Evolutionary conservation across 2,329 filamentous ascomycete genomes (phyloP), one percentile per base, ranked within the genome.

Genomic region (Nakataea oryzae): DNA sequence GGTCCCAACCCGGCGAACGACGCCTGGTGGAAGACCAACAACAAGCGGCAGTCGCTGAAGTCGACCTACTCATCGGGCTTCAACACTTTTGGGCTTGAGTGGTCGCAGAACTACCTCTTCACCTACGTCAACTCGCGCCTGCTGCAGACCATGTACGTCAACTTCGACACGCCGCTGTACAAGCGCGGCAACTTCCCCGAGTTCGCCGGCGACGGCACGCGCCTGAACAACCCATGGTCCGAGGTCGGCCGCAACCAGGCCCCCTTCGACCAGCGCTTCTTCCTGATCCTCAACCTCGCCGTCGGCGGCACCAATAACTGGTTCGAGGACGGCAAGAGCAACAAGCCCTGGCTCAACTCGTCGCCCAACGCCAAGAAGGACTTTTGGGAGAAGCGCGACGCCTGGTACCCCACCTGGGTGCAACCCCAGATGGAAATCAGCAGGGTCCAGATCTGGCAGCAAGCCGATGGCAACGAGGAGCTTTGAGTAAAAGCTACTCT

Each of bases 31-130:
- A 82, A 84, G 67, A 93, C 89, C 65, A 93, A 92, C 73, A 86
- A 87, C 70, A 93, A 93, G 79, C 85, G 86, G 61, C 76, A 81
- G 65, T 87, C 89, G 13, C 79, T 91, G 32, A 90, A 91, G 76
- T 90, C 87, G 6, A 90, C 88, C 1, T 96, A 88, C 73, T 74
- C 86, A 34, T 75, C 78, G 1, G 82, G 75, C 28, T 91, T 86
- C 77, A 89, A 96, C 76, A 91, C 83, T 0, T 96, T 86, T 69
- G 91, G 91, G 17, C 74, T 96, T 2, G 91, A 96, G 74, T 96
- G 91, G 91, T 91, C 86, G 60, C 83, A 93, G 68, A 93, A 93
- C 74, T 95, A 96, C 73, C 78, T 95, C 64, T 96, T 93, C 77
- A 93, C 89, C 0, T 96, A 92, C 72, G 81, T 96, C 77, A 88